Evolutionary conservation across 768 basidiomycete species (phyloP), one percentile per base, ranked within the genome.

Genomic region (Dioszegia hungarica): DNA sequence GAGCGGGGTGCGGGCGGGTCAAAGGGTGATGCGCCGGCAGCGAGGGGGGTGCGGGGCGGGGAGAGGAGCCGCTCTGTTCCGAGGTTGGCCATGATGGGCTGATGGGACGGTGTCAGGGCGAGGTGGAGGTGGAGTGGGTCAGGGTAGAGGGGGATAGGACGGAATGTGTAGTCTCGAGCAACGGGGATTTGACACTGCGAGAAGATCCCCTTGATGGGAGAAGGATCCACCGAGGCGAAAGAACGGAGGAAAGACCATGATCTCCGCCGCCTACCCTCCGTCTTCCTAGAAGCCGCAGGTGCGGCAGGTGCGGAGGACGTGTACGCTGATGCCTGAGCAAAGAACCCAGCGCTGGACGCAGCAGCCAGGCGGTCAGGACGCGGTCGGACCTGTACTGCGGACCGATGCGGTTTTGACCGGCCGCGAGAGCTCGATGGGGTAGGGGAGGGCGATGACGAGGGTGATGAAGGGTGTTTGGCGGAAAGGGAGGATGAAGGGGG

Each of bases 141-240:
- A 19, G 52, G 52, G 29, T 54, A 54, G 19, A 54, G 38, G 15
- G 52, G 40, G n/a, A 54, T 41, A 14, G 52, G 52, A 2, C 33
- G 39, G 40, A 54, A 54, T 19, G 39, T 20, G 40, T 54, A 54
- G 27, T 54, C 52, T 9, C 17, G 41, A 20, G 39, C 27, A 14
- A 22, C n/a, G n/a, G 52, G 52, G 39, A 29, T 37, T 38, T 51
- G 49, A 20, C 19, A 22, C 34, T 51, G 45, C 14, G 41, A 19
- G 20, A 43, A 43, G 10, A 43, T 19, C 5, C 41, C 24, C 41
- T 14, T 5, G 20, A 25, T 12, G 19, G 41, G 41, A 5, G 41
- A 24, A 22, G 14, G 41, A 47, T n/a, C 28, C 3, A 29, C 9
- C 19, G 25, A 8, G 27, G 49, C 19, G 31, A 33, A 20, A 49